Evolutionary conservation across 495 filamentous ascomycete species (phyloP).

Genomic region (Neurospora intermedia): DNA sequence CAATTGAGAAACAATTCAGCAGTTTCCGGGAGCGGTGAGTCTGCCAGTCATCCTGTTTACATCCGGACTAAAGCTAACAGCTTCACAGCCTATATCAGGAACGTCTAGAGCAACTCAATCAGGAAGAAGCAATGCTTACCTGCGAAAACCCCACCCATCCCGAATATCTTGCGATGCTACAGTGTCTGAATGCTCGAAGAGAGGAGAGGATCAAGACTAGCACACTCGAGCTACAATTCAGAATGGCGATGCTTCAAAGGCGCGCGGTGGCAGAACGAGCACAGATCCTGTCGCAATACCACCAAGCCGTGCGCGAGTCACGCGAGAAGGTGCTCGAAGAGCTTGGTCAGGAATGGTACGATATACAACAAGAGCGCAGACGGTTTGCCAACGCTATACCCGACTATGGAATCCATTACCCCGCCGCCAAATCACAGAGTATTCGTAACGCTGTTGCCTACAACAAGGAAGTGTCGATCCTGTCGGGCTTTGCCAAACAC

Average conservation of each 20-base stretch:
- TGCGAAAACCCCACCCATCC: constrained; percentile 72
- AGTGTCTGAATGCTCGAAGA: constrained; percentile 68
- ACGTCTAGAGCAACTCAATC: constrained; percentile 64
- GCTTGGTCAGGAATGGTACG: constrained; percentile 77
- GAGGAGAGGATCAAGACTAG: constrained; percentile 71
- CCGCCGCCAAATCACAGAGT: constrained; percentile 57
- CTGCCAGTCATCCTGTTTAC: neutral
- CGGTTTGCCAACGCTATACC: constrained; percentile 70
- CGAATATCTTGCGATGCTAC: constrained; percentile 75
- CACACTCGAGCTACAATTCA: constrained; percentile 58
- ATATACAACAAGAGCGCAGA: constrained; percentile 83
- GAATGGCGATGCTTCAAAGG: constrained; percentile 56
- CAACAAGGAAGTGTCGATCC: constrained; percentile 83
- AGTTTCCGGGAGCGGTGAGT: constrained; percentile 76
- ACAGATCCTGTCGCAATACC: constrained; percentile 76
- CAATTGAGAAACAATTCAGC: constrained; percentile 76
- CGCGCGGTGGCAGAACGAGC: constrained; percentile 68
- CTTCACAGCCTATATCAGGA: constrained; percentile 70
- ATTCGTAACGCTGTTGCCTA: constrained; percentile 73
- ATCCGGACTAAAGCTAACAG: constrained; percentile 5
- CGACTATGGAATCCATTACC: constrained; percentile 67
- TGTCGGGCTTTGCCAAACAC: constrained; percentile 86
- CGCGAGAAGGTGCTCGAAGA: constrained; percentile 69
- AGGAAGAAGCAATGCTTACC: constrained; percentile 73
- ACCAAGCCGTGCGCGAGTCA: constrained; percentile 69